A percentile compares a stretch with the other conserved stretches of the same genome.
Conservation (phyloP, 164 flowering plant species). For the grape (Vitis vinifera) region ASM3070453v1 NC_081822.1:6210001-6210500, state of each 20-base stretch:
- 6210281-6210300: constrained; percentile 9
- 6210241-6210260: constrained; percentile 24
- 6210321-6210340: neutral
- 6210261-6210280: constrained; percentile 20
- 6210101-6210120: no score
- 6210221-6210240: constrained; percentile 20
- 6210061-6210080: no score
- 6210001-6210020: no score
- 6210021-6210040: no score
- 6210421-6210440: constrained; percentile 27
- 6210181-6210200: constrained; percentile 28
- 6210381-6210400: constrained; percentile 17
- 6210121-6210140: neutral
- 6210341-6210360: neutral
- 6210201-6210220: constrained; percentile 20
- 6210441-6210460: constrained; percentile 27
- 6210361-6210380: constrained; percentile 16
- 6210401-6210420: constrained; percentile 23
- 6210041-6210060: no score
- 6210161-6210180: constrained; percentile 18
- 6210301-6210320: constrained; percentile 4
- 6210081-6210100: no score
- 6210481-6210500: constrained; percentile 30
- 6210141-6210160: constrained; percentile 28
- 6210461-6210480: constrained; percentile 27